Base-by-base conservation (phyloP, 208 protist species). In the Sergeia podlipaevii region DNA sequence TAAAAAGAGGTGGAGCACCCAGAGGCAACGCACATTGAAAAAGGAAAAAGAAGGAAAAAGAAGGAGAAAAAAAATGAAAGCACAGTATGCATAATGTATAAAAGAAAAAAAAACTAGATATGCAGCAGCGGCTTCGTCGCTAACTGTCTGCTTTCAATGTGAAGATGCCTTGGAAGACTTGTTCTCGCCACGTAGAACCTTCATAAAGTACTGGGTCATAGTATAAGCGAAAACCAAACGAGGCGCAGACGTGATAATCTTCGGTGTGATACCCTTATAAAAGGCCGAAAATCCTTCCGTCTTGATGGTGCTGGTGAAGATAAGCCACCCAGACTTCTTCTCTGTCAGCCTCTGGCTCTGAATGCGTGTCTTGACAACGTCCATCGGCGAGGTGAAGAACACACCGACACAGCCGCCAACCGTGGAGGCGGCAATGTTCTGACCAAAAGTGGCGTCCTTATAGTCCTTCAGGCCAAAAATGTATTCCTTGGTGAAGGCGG, bases 331-430 rank as follows among this genome's bases (percentile, higher is more conserved):
- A 1, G 72, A 80, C 34, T 68, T 62, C 17, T 50, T 51, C 36
- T 84, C 72, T 26, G 60, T 56, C 32, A 85, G 62, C 26, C 48
- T 45, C 53, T 86, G 71, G 28, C 63, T 76, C 70, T 92, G 85
- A 65, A 92, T 85, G 23, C 81, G 80, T 1, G 85, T 92, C 70
- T 92, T 92, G 33, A 92, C 52, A n/a, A 92, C 80, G 60, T 92
- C 85, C 55, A 89, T 75, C 27, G 85, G 85, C 18, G 67, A 78
- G 10, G 76, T 80, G 41, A 73, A 70, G 45, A 77, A 70, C 26
- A 92, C 80, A 17, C 74, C 76, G 15, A 80, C 37, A 38, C 59
- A 75, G 44, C 70, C 68, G 37, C 85, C 85, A 1, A 81, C 72
- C 27, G 74, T 89, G 56, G 70, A 80, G 50, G 75, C 62, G 18